Conservation (phyloP, 345 rosid species). For the Geranium brycei region DNA sequence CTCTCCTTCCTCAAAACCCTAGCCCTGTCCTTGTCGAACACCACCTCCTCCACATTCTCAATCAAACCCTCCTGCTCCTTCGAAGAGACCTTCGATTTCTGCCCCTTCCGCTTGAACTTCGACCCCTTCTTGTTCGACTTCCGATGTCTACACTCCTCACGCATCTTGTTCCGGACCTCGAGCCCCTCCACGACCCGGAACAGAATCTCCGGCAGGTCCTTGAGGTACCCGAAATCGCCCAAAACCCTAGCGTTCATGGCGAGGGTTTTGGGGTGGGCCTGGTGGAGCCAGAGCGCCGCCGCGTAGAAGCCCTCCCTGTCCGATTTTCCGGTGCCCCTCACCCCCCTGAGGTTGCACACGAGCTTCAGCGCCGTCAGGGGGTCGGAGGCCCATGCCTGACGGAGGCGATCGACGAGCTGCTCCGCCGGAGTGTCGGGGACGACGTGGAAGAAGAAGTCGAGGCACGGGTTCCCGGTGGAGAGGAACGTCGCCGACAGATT, state of each 20-base stretch:
- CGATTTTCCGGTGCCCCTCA: slow-evolving; percentile 50
- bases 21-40: slow-evolving; percentile 27
- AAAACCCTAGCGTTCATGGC: slow-evolving; percentile 33
- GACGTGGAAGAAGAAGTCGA: slow-evolving; percentile 49
- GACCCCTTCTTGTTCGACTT: slow-evolving; percentile 11
- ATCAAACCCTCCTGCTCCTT: slow-evolving; percentile 3
- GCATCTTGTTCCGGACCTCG: slow-evolving; percentile 29
- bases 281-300: slow-evolving; percentile 48
- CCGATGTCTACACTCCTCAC: slow-evolving; percentile 23
- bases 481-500: slow-evolving; percentile 28
- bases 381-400: slow-evolving; percentile 32
- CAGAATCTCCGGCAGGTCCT: slow-evolving; percentile 54
- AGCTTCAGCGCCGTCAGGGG: slow-evolving; percentile 45
- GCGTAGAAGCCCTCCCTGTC: slow-evolving; percentile 57
- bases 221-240: slow-evolving; percentile 41
- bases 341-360: slow-evolving; percentile 55
- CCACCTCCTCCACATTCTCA: slow-evolving; percentile 26
- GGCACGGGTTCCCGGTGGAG: slow-evolving; percentile 39
- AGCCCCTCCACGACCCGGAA: slow-evolving; percentile 40
- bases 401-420: slow-evolving; percentile 16
- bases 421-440: slow-evolving; percentile 35
- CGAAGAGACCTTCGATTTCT: background rate
- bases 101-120: background rate
- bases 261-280: slow-evolving; percentile 45
- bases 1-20: slow-evolving; percentile 25